Evolutionary conservation across 1,284 basidiomycete genomes (phyloP).

Genomic region (Athelia psychrophila): DNA sequence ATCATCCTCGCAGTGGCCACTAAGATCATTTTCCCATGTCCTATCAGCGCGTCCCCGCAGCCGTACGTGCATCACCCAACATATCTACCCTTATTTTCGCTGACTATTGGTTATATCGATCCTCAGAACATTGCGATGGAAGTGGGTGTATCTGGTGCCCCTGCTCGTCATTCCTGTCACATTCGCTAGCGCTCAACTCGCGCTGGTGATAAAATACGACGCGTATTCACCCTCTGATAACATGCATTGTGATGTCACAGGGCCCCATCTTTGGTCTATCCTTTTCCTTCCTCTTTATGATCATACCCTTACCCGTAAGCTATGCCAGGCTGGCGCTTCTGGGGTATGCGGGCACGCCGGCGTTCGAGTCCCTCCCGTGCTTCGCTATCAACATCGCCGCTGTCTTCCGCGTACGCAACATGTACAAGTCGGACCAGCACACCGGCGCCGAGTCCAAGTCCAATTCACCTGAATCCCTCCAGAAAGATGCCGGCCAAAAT

Average conservation of each 20-base stretch:
- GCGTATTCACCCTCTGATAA: not conserved
- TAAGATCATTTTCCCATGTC: not conserved
- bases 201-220: not conserved
- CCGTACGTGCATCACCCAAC: too few species aligned
- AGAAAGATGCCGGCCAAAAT: too few species aligned
- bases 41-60: not conserved
- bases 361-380: not conserved
- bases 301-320: not conserved
- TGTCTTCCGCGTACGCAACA: too few species aligned
- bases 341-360: not conserved
- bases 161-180: not conserved
- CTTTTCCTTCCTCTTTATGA: not conserved
- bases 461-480: too few species aligned
- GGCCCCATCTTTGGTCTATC: not conserved
- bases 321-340: not conserved
- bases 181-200: not conserved
- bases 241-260: not conserved
- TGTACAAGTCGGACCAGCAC: too few species aligned
- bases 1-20: not conserved
- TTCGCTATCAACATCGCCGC: too few species aligned
- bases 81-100: not conserved
- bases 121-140: not conserved
- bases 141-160: not conserved
- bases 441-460: too few species aligned
- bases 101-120: not conserved